Percentiles rank a stretch among this genome's conserved stretches.
These are phyloP conservation scores for Primulina eburnea DNA, from an alignment of 257 asterid genomes.

Conservation along the genomic window DNA sequence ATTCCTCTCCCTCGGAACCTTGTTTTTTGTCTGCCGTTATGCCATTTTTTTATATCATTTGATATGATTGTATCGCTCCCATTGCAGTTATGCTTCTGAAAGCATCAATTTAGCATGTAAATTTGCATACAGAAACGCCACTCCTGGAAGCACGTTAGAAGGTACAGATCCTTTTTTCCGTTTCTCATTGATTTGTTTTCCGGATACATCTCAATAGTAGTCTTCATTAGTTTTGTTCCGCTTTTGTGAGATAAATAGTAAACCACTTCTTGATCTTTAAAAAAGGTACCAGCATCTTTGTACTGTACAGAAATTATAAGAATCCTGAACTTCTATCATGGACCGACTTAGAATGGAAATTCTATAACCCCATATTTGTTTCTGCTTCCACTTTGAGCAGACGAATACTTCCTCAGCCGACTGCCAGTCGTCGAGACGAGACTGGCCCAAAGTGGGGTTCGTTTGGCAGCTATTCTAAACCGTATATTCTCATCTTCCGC, in stretches of 20 bases:
- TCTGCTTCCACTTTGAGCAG: slow-evolving; percentile 33
- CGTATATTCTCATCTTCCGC: slow-evolving; percentile 38
- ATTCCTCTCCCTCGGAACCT: too few relatives aligned
- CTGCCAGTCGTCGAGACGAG: slow-evolving; percentile 80
- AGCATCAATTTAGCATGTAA: slow-evolving; percentile 73
- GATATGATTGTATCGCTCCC: slow-evolving; percentile 9
- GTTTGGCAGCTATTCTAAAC: slow-evolving; percentile 87
- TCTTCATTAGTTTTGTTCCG: not conserved
- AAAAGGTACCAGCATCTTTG: not conserved
- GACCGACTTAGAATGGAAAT: not conserved
- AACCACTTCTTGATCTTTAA: not conserved
- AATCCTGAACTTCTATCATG: not conserved
- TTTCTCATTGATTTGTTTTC: slow-evolving; percentile 20
- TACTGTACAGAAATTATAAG: not conserved
- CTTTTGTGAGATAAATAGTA: not conserved
- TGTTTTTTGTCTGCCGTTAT: not conserved
- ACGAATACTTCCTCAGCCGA: slow-evolving; percentile 77
- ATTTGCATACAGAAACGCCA: slow-evolving; percentile 91
- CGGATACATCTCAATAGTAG: not conserved
- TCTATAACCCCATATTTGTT: slow-evolving; percentile 2
- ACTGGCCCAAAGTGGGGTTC: slow-evolving; percentile 72
- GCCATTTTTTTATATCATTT: not conserved
- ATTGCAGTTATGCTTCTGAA: slow-evolving; percentile 88
- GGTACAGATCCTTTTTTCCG: slow-evolving; percentile 38
- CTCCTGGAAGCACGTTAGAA: slow-evolving; percentile 84